Conservation (phyloP, 345 rosid genomes). For the Populus ilicifolia region DNA sequence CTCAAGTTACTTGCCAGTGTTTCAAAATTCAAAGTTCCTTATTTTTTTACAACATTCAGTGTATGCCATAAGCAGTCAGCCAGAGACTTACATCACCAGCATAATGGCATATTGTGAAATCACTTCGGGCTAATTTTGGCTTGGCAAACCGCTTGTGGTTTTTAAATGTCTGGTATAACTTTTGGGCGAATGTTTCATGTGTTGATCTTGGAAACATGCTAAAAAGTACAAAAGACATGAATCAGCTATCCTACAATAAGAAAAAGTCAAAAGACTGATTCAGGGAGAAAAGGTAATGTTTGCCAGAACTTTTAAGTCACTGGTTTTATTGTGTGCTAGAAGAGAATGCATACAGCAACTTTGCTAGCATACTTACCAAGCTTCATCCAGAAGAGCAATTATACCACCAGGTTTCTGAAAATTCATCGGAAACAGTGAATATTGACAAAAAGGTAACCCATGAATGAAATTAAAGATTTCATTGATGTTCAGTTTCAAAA, state of each 20-base stretch:
- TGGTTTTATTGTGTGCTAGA: conserved; percentile 1
- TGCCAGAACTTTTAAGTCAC: conserved; percentile 3
- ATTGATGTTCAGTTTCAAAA: background rate
- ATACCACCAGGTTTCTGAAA: conserved; percentile 99
- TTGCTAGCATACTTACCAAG: conserved; percentile 61
- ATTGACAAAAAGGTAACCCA: background rate
- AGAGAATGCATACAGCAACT: background rate
- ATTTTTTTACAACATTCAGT: background rate
- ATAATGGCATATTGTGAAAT: conserved; percentile 95
- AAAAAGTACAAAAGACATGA: conserved; percentile 25
- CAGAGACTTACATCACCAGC: conserved; percentile 91
- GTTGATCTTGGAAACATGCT: conserved; percentile 99
- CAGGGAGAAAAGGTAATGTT: background rate
- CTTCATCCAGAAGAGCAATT: conserved; percentile 97
- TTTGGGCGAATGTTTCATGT: conserved; percentile 96
- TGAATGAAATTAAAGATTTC: background rate
- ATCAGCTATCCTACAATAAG: conserved; percentile 18
- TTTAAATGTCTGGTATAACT: conserved; percentile 93
- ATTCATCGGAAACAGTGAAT: conserved; percentile 7
- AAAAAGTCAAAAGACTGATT: conserved; percentile 1
- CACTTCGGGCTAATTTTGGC: conserved; percentile 92
- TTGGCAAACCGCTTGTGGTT: conserved; percentile 85
- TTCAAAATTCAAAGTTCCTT: conserved; percentile 5
- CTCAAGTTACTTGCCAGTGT: conserved; percentile 1
- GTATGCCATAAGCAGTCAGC: background rate